These are phyloP conservation scores for Bipolaris sorokiniana DNA, from an alignment of 2,329 filamentous ascomycete species.

Conservation along the genomic window DNA sequence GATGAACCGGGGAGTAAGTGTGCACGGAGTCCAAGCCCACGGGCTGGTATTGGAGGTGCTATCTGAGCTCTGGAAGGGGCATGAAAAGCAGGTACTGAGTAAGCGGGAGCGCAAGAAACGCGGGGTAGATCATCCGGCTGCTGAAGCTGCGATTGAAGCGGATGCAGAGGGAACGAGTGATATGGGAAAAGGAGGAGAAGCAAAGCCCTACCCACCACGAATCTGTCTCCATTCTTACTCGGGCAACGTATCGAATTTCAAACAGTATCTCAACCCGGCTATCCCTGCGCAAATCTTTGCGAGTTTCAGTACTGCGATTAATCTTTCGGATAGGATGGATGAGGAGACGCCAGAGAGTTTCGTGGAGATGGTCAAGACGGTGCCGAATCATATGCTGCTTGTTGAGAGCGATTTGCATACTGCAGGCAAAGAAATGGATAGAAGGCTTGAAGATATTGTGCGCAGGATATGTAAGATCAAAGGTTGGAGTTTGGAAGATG, in stretches of 20 bases:
- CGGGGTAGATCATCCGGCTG: slow-evolving; percentile 23
- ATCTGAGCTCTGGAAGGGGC: slow-evolving; percentile 70
- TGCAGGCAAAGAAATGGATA: slow-evolving; percentile 83
- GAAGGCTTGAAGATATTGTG: slow-evolving; percentile 74
- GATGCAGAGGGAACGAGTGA: background rate
- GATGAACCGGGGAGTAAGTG: slow-evolving; percentile 67
- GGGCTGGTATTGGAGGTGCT: slow-evolving; percentile 72
- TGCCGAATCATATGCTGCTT: slow-evolving; percentile 80
- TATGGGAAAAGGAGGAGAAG: slow-evolving; percentile 7
- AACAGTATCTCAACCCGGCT: slow-evolving; percentile 75
- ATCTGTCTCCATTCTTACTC: slow-evolving; percentile 96
- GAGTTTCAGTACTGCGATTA: slow-evolving; percentile 86
- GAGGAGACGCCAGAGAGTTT: slow-evolving; percentile 59
- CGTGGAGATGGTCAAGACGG: slow-evolving; percentile 69
- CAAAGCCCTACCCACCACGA: slow-evolving; percentile 75
- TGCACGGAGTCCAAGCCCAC: slow-evolving; percentile 79
- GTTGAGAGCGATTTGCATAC: slow-evolving; percentile 89
- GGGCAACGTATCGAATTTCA: slow-evolving; percentile 74
- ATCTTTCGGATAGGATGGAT: slow-evolving; percentile 63
- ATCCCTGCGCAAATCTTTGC: slow-evolving; percentile 83
- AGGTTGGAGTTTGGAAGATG: slow-evolving; percentile 76
- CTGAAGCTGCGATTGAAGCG: slow-evolving; percentile 14
- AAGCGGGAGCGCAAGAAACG: slow-evolving; percentile 59
- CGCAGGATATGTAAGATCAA: slow-evolving; percentile 78
- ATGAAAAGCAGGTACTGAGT: slow-evolving; percentile 67